Percentiles rank a stretch among this genome's conserved stretches.
These are phyloP conservation scores for Halophytophthora polymorphica DNA, from an alignment of 352 stramenopile genomes.

Conservation along the genomic window DNA sequence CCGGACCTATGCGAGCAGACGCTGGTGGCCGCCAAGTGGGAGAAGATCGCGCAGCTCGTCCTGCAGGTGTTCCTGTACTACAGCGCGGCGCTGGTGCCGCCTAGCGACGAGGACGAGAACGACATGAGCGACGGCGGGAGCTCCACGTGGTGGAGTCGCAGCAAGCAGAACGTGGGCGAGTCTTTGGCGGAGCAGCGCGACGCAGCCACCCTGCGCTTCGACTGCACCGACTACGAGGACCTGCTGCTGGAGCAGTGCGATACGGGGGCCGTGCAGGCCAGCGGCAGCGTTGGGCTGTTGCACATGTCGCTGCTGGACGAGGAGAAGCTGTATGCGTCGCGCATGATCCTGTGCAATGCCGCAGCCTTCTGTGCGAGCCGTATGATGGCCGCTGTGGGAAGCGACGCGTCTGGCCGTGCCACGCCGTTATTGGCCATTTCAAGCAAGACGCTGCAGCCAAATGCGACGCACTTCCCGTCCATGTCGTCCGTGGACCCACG, in stretches of 20 bases:
- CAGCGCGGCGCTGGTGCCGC: constrained; percentile 49
- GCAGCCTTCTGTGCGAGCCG: constrained; percentile 70
- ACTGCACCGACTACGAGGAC: constrained; percentile 40
- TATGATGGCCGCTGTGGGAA: constrained; percentile 63
- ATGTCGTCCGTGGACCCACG: constrained; percentile 50
- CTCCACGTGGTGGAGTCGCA: constrained; percentile 56
- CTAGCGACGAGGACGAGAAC: constrained; percentile 23
- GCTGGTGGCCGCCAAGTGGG: constrained; percentile 60
- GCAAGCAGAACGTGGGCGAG: constrained; percentile 17
- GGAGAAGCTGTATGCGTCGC: constrained; percentile 75
- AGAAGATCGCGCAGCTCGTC: constrained; percentile 70
- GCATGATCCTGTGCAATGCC: constrained; percentile 80
- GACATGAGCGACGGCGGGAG: constrained; percentile 20
- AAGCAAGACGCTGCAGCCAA: constrained; percentile 32
- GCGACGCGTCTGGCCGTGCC: constrained; percentile 25
- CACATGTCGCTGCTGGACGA: constrained; percentile 69
- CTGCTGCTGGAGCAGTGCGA: constrained; percentile 44
- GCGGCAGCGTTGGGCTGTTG: constrained; percentile 35
- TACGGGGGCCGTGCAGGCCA: constrained; percentile 20
- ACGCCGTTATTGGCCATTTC: constrained; percentile 47
- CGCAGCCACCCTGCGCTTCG: constrained; percentile 31
- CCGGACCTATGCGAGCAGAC: constrained; percentile 63
- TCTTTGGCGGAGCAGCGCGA: constrained; percentile 55
- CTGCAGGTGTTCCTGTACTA: constrained; percentile 69
- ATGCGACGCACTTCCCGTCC: constrained; percentile 37